phyloP scores from a whole-genome alignment of 352 stramenopile species.

The Aphanomyces astaci region DNA sequence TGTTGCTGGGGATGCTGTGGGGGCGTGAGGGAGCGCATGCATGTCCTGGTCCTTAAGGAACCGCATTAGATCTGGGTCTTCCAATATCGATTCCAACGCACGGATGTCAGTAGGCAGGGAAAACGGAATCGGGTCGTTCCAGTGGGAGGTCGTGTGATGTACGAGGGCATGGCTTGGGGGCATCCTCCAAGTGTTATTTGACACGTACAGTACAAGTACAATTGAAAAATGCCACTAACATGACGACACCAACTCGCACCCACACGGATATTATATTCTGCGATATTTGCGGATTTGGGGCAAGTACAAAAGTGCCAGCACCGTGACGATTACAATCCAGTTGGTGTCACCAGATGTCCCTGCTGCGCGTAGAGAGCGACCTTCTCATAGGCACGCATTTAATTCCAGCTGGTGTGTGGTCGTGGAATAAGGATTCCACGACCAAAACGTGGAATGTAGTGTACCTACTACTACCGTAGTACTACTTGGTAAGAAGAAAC shows the following conservation, averaged over 20 bases:
- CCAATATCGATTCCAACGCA: neutral
- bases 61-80: conserved; percentile 9
- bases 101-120: neutral
- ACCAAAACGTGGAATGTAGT: no score
- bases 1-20: no score
- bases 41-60: neutral
- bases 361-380: no score
- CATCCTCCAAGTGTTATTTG: neutral
- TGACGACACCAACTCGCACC: no score
- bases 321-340: no score
- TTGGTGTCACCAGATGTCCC: no score
- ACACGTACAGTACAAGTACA: neutral
- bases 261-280: neutral
- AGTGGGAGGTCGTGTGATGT: neutral
- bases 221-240: conserved; percentile 6
- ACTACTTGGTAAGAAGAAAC: no score
- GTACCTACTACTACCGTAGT: no score
- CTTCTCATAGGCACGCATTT: no score
- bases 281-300: neutral
- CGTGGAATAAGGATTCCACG: no score
- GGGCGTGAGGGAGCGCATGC: neutral
- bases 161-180: neutral
- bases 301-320: no score
- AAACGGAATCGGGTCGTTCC: conserved; percentile 8
- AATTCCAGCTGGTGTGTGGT: no score